These are phyloP conservation scores for Tothia fuscella DNA, from an alignment of 2,329 filamentous ascomycete species.

Conservation along the genomic window DNA sequence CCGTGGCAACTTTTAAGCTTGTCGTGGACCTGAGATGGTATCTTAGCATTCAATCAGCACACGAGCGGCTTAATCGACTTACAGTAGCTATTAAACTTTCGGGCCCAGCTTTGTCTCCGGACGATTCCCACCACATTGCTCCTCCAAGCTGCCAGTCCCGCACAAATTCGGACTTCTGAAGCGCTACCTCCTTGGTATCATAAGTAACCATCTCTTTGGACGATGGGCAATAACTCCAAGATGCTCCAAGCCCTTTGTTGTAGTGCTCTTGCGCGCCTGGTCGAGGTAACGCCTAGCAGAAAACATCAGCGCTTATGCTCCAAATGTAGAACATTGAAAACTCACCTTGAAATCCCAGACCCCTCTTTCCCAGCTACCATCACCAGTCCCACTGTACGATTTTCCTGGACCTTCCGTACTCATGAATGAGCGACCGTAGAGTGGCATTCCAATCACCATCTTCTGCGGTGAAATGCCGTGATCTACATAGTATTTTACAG, in stretches of 20 bases:
- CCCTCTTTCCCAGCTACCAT: slow-evolving; percentile 74
- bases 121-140: slow-evolving; percentile 96
- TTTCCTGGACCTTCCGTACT: slow-evolving; percentile 64
- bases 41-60: background rate
- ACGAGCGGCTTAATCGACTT: slow-evolving; percentile 15
- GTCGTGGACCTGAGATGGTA: slow-evolving; percentile 23
- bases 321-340: background rate
- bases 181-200: slow-evolving; percentile 53
- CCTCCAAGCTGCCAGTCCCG: slow-evolving; percentile 58
- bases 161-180: slow-evolving; percentile 61
- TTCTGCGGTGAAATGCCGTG: slow-evolving; percentile 53
- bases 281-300: slow-evolving; percentile 49
- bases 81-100: slow-evolving; percentile 48
- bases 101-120: slow-evolving; percentile 54
- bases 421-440: slow-evolving; percentile 80
- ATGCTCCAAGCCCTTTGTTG: slow-evolving; percentile 55
- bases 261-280: slow-evolving; percentile 50
- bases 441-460: slow-evolving; percentile 80
- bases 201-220: slow-evolving; percentile 65
- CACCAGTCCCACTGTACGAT: slow-evolving; percentile 58
- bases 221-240: slow-evolving; percentile 61
- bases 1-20: slow-evolving; percentile 16
- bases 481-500: slow-evolving; percentile 59
- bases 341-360: slow-evolving; percentile 71
- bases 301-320: background rate